Percentiles rank a stretch among this genome's conserved stretches.
phyloP scores from a whole-genome alignment of 108 stramenopile genomes.

The Tribonema minus region DNA sequence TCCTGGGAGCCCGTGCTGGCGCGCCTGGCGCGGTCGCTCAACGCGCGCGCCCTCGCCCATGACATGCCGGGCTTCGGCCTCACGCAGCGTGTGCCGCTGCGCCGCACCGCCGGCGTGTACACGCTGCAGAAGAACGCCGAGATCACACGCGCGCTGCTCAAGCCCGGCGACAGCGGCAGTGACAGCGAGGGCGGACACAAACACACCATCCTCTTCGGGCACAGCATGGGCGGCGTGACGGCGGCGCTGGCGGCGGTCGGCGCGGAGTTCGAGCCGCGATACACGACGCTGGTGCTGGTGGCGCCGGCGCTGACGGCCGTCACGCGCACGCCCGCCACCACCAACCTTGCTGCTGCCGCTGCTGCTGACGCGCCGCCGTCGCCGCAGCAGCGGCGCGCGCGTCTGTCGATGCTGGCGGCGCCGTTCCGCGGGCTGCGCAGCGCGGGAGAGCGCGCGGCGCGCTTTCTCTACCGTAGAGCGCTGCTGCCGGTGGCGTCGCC shows the following conservation, averaged over 20 bases:
- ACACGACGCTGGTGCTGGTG: conserved; percentile 30
- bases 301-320: conserved; percentile 8
- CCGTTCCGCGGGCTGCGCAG: neutral
- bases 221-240: conserved; percentile 40
- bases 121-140: neutral
- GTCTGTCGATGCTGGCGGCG: neutral
- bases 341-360: neutral
- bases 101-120: neutral
- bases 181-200: too few species aligned
- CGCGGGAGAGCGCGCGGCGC: neutral
- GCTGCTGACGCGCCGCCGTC: too few species aligned
- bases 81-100: neutral
- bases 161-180: neutral
- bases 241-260: conserved; percentile 8
- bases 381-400: too few species aligned
- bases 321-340: neutral
- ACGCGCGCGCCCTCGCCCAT: conserved; percentile 10
- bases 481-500: neutral
- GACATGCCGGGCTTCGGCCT: conserved; percentile 42
- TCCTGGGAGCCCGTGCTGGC: conserved; percentile 17
- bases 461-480: neutral
- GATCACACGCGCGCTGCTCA: neutral
- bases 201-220: conserved; percentile 10
- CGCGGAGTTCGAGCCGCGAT: conserved; percentile 13
- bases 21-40: conserved; percentile 3